These are phyloP conservation scores for Cryptosporidium viatorum DNA, from an alignment of 169 alveolate genomes.

Conservation along the genomic window DNA sequence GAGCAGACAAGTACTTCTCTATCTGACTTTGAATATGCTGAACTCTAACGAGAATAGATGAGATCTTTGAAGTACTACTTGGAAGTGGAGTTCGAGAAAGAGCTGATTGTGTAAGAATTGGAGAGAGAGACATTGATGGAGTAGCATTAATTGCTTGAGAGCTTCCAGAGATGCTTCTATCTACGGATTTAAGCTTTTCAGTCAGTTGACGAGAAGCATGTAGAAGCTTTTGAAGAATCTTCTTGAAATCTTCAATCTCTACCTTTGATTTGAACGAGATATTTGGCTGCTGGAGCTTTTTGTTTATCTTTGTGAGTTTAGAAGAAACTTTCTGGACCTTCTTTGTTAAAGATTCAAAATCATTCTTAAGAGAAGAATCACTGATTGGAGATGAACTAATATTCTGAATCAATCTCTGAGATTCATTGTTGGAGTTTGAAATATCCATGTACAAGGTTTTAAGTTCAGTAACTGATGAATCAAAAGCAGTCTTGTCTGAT, in stretches of 20 bases:
- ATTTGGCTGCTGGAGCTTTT: conserved; percentile 58
- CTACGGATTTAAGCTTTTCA: conserved; percentile 11
- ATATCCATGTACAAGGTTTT: conserved; percentile 29
- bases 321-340: conserved; percentile 21
- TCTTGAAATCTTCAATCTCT: conserved; percentile 47
- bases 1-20: neutral
- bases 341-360: conserved; percentile 19
- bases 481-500: conserved; percentile 28
- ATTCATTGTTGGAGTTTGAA: conserved; percentile 21
- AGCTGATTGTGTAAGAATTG: conserved; percentile 36
- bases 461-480: conserved; percentile 12
- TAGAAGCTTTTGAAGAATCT: conserved; percentile 3
- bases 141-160: neutral
- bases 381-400: conserved; percentile 14
- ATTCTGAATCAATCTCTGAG: neutral
- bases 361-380: conserved; percentile 52
- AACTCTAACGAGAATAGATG: conserved; percentile 35
- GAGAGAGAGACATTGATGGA: conserved; percentile 56
- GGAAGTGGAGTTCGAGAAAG: conserved; percentile 45
- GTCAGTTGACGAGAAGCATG: conserved; percentile 1
- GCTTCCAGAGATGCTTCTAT: conserved; percentile 7
- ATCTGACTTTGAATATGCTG: conserved; percentile 50
- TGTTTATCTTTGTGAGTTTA: conserved; percentile 14
- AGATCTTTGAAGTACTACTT: conserved; percentile 24
- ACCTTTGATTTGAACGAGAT: conserved; percentile 21